These are phyloP conservation scores for Thelonectria discophora DNA, from an alignment of 2,329 filamentous ascomycete species.

Conservation along the genomic window DNA sequence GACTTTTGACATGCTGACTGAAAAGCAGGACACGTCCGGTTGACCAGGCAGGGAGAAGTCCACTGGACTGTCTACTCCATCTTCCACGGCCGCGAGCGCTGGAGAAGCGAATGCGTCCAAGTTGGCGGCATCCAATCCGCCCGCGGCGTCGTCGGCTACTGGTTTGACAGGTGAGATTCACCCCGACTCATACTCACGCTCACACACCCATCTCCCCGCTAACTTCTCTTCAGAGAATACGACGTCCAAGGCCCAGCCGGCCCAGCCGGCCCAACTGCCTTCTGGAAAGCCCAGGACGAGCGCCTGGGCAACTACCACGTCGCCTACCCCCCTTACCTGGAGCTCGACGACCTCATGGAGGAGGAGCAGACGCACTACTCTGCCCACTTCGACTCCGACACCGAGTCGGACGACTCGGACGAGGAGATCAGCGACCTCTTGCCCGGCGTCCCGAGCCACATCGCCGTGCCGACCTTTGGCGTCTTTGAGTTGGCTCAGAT, in stretches of 20 bases:
- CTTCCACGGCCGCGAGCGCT: constrained; percentile 70
- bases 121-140: constrained; percentile 72
- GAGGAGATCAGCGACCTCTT: constrained; percentile 29
- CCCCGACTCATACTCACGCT: no score
- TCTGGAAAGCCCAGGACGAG: constrained; percentile 71
- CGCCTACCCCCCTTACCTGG: background rate
- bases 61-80: constrained; percentile 77
- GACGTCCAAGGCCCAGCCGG: constrained; percentile 75
- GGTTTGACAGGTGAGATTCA: constrained; percentile 74
- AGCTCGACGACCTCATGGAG: constrained; percentile 11
- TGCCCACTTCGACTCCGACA: no score
- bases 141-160: constrained; percentile 76
- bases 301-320: background rate
- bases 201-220: background rate
- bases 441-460: constrained; percentile 38
- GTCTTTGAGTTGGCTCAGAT: constrained; percentile 28
- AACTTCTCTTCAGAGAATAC: constrained; percentile 61
- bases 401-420: no score
- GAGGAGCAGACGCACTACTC: no score
- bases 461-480: background rate
- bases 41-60: constrained; percentile 76
- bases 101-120: constrained; percentile 81
- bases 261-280: constrained; percentile 77
- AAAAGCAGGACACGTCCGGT: constrained; percentile 64
- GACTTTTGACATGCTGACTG: constrained; percentile 30